Evolutionary conservation across 2,329 filamentous ascomycete genomes (phyloP).

Genomic region (Epichloe baconii): DNA sequence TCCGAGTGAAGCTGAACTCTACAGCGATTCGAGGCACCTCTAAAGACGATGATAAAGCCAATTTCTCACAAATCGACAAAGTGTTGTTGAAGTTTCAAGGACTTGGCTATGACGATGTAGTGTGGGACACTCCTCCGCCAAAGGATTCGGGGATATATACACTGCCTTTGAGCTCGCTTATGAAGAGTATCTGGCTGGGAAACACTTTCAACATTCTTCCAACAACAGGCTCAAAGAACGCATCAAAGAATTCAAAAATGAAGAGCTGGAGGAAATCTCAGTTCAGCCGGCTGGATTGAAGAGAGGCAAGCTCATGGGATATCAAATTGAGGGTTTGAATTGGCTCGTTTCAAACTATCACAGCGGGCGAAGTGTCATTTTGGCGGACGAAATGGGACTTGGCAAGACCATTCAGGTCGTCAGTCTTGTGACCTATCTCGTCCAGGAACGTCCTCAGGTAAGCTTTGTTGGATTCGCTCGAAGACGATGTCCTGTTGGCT

Average conservation of each 20-base stretch:
- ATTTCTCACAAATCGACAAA: slow-evolving; percentile 58
- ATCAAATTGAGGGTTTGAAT: slow-evolving; percentile 85
- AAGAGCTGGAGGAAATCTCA: slow-evolving; percentile 56
- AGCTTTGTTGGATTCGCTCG: neutral
- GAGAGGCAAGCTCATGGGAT: slow-evolving; percentile 78
- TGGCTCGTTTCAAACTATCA: slow-evolving; percentile 93
- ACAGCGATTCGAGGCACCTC: slow-evolving; percentile 37
- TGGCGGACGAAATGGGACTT: slow-evolving; percentile 96
- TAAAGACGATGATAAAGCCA: slow-evolving; percentile 56
- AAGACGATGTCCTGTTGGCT: neutral
- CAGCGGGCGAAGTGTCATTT: slow-evolving; percentile 67
- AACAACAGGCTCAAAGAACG: slow-evolving; percentile 51
- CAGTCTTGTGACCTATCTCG: slow-evolving; percentile 61
- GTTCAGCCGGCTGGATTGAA: slow-evolving; percentile 61
- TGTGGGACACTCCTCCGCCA: slow-evolving; percentile 74
- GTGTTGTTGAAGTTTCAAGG: slow-evolving; percentile 88
- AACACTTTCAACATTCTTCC: slow-evolving; percentile 49
- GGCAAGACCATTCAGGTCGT: slow-evolving; percentile 96
- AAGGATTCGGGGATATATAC: slow-evolving; percentile 55
- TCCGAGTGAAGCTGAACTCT: slow-evolving; percentile 52
- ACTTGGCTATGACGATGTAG: slow-evolving; percentile 75
- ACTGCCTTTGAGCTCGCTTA: slow-evolving; percentile 73
- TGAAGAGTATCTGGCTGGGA: slow-evolving; percentile 69
- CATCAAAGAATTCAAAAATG: slow-evolving; percentile 51
- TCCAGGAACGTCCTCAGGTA: slow-evolving; percentile 46